Base-by-base conservation (phyloP, 805 yeast genomes). In the Metschnikowia dekortorum region DNA sequence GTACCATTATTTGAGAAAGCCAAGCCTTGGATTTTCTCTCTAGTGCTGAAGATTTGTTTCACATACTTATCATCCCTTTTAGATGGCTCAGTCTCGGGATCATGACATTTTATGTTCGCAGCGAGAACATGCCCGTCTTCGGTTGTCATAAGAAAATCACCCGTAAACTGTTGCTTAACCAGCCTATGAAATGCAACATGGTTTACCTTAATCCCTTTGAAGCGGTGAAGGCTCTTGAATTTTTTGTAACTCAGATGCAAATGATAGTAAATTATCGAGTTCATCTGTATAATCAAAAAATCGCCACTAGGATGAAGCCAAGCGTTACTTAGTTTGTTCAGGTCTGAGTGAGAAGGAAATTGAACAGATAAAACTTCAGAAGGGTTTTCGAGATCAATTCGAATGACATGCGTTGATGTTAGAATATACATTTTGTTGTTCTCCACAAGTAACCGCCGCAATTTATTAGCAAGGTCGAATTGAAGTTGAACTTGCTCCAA, bases 151-250 rank as follows among this genome's bases (percentile, higher is more conserved):
- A 73, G 50, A 41, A 71, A 64, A 30, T 68, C 71, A 0, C 67
- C 70, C 2, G 75, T 62, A 5, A 58, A 46, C 9, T 43, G 48
- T n/a, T 44, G 36, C 28, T 48, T 42, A 7, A 35, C 43, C 14
- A 46, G 31, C 7, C 33, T 50, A 29, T 48, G 8, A 6, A 71
- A 67, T 2, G 58, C 60, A 29, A 73, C 51, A 22, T 53, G 52
- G 13, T 47, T 26, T 66, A 74, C 62, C 58, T 69, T 65, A 11
- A 73, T 48, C 6, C 79, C 79, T 51, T 75, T 78, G 50, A 84
- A 61, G 49, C 80, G 76, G 8, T 73, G 54, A 31, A 85, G 62
- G 13, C 62, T 61, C 51, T 74, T 74, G 54, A 75, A 73, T 14
- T 68, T 70, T 2, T 64, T 61, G 9, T 79, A 65, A 4, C 65